Percentiles rank a stretch among this genome's conserved stretches.
Conservation (phyloP, 805 yeast species). For the Blastobotrys attinorum region DNA sequence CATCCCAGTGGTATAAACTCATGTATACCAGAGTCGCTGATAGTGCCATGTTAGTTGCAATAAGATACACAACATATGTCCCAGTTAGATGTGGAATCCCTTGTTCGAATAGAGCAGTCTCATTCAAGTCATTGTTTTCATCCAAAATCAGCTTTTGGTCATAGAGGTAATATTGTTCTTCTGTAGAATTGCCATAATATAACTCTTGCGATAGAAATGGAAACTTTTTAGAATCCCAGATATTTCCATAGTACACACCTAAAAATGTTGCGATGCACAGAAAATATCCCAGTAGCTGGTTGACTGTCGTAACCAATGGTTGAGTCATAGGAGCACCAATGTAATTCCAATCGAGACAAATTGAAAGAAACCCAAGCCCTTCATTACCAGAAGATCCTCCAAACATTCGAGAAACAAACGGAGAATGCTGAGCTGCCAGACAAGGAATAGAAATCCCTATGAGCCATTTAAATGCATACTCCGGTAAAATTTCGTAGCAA, state of each 20-base stretch:
- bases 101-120: constrained; percentile 20
- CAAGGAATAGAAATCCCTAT: constrained; percentile 27
- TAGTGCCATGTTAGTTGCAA: constrained; percentile 29
- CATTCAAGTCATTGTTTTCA: constrained; percentile 19
- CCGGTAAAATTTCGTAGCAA: constrained; percentile 28
- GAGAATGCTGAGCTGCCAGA: constrained; percentile 23
- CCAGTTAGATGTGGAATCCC: constrained; percentile 30
- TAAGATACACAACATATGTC: constrained; percentile 27
- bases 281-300: constrained; percentile 27
- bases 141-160: constrained; percentile 26
- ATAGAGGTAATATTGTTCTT: constrained; percentile 15
- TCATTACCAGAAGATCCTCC: constrained; percentile 31
- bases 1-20: constrained; percentile 25
- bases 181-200: constrained; percentile 16
- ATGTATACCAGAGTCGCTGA: constrained; percentile 30
- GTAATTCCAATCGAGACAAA: constrained; percentile 31
- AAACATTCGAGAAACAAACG: constrained; percentile 26
- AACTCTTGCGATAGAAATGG: constrained; percentile 31
- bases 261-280: constrained; percentile 18
- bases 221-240: constrained; percentile 27
- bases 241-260: constrained; percentile 30
- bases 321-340: constrained; percentile 25
- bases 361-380: constrained; percentile 25
- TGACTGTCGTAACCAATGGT: constrained; percentile 26
- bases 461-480: constrained; percentile 27